phyloP scores from a whole-genome alignment of 208 protist genomes.

The Trypanosoma caninum region DNA sequence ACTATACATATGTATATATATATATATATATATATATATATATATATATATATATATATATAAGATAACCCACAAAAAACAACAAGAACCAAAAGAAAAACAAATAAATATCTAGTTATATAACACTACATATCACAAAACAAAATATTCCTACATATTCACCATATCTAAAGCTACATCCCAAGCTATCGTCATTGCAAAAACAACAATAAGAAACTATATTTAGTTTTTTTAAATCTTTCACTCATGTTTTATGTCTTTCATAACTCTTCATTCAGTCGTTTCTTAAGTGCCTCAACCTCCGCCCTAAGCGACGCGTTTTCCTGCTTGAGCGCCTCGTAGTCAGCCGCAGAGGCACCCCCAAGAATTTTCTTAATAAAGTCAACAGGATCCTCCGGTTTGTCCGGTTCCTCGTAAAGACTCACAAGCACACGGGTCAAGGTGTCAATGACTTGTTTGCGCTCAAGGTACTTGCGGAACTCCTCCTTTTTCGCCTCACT shows the following conservation, averaged over 20 bases:
- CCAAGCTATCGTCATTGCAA: no score
- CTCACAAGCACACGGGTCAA: slow-evolving; percentile 92
- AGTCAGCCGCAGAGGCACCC: slow-evolving; percentile 84
- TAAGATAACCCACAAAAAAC: not conserved
- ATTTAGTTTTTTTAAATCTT: no score
- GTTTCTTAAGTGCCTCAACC: slow-evolving; percentile 77
- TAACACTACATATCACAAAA: no score
- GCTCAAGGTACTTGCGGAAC: slow-evolving; percentile 93
- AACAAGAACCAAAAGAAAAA: no score
- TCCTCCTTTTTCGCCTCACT: slow-evolving; percentile 94
- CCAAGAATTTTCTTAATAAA: slow-evolving; percentile 92
- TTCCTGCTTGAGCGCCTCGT: slow-evolving; percentile 82
- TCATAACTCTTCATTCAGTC: slow-evolving; percentile 45
- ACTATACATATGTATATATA: not conserved
- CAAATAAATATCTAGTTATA: no score
- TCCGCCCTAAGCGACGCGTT: slow-evolving; percentile 82
- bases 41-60: not conserved
- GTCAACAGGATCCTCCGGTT: slow-evolving; percentile 90
- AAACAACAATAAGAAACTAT: no score
- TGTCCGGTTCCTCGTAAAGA: slow-evolving; percentile 92
- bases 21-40: not conserved
- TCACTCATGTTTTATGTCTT: no score
- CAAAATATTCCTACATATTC: no score
- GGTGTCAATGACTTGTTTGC: slow-evolving; percentile 90
- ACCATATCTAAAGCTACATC: no score